These are phyloP conservation scores for Aspergillus nanangensis DNA, from an alignment of 495 filamentous ascomycete genomes.

Conservation along the genomic window DNA sequence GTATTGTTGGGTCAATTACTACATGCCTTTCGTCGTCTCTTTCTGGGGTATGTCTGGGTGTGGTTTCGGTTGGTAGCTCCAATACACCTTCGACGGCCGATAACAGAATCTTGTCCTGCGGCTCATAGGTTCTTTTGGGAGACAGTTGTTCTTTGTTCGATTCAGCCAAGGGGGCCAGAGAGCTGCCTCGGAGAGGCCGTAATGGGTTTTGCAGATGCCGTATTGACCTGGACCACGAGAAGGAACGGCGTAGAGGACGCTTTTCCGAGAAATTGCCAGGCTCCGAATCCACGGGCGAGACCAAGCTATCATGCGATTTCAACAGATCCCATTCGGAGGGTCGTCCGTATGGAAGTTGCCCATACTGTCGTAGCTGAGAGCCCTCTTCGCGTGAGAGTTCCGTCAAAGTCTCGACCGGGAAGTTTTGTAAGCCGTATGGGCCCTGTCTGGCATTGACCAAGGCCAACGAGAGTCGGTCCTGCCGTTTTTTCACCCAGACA, in stretches of 20 bases:
- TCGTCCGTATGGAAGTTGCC: conserved; percentile 35
- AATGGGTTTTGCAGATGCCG: conserved; percentile 17
- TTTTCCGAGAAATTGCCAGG: conserved; percentile 21
- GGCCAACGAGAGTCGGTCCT: conserved; percentile 31
- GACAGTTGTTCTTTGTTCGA: conserved; percentile 11
- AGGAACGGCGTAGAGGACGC: conserved; percentile 27
- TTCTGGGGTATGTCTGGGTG: conserved; percentile 40
- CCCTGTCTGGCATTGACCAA: conserved; percentile 22
- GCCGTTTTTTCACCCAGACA: conserved; percentile 37
- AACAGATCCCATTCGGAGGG: conserved; percentile 39
- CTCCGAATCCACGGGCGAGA: conserved; percentile 20
- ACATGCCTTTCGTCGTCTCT: conserved; percentile 20
- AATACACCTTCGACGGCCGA: conserved; percentile 38
- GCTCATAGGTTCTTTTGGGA: conserved; percentile 8
- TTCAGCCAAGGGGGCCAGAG: conserved; percentile 29
- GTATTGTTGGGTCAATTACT: conserved; percentile 22
- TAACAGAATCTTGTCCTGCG: conserved; percentile 28
- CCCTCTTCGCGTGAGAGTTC: conserved; percentile 33
- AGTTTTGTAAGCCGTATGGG: conserved; percentile 20
- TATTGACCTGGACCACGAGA: conserved; percentile 27
- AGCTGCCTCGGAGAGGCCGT: conserved; percentile 22
- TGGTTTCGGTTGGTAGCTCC: conserved; percentile 38
- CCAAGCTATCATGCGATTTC: conserved; percentile 36
- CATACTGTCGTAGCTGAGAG: conserved; percentile 29
- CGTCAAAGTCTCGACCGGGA: conserved; percentile 31